Base-by-base conservation (phyloP, 2,329 filamentous ascomycete species). In the Dactylellina drechsleri region DNA sequence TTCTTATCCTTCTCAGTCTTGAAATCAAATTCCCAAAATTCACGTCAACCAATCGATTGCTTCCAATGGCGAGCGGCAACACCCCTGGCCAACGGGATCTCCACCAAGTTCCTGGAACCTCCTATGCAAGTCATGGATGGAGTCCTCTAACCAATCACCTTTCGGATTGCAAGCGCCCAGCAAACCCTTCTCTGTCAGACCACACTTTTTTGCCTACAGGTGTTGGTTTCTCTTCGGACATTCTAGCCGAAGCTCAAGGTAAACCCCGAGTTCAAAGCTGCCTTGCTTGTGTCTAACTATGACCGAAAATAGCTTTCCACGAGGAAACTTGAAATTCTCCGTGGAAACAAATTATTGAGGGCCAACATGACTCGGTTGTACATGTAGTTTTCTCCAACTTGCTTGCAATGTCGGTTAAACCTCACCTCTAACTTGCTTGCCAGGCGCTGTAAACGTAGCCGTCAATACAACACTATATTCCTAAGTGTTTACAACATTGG, bases 101-200 rank as follows among this genome's bases (percentile, higher is more conserved):
- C 62, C 62, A 67, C 61, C 70, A 59, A 61, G 68, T 73, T 73
- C 52, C 60, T 66, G 68, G 68, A 36, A 65, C 58, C 23, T 52
- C 31, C 47, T 54, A 41, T 66, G 67, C 67, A 72, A 60, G 59
- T 65, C 54, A 65, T 59, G 52, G 45, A 8, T 36, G 6, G 31
- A 36, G 31, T 8, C 31, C 36, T 54, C 45, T 15, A 45, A 28
- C 70, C 70, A 74, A 74, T 74, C 36, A 54, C 43, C 23, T 13
- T 16, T 6, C 12, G n/a, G 2, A n/a, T 31, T 66, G 50, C 57
- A 74, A 74, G 70, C 70, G 70, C 70, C 58, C 57, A 64, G 57
- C 57, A 62, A 67, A 67, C 12, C 40, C 57, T 16, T 28, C 16
- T 45, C 40, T 20, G n/a, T 18, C n/a, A 15, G 28, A 20, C 23